A percentile compares a stretch with the other conserved stretches of the same genome.
Evolutionary conservation across 495 filamentous ascomycete species (phyloP).

Genomic region (Aspergillus heteromorphus): DNA sequence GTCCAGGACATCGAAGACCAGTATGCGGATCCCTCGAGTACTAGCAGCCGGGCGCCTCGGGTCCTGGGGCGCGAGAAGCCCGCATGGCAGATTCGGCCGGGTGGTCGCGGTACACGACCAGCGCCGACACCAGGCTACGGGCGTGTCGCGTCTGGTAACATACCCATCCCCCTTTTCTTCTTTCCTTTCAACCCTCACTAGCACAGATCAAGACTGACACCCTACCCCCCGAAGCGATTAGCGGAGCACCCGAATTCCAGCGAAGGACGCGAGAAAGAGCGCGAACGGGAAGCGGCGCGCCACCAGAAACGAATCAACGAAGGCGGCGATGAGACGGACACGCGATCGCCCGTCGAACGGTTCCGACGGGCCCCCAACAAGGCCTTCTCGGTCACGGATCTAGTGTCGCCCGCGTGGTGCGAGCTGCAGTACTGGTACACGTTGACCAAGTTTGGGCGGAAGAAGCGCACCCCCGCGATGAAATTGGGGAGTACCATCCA

Average conservation of each 20-base stretch:
- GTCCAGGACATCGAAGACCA: constrained; percentile 37
- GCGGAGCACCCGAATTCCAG: constrained; percentile 50
- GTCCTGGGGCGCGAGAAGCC: constrained; percentile 37
- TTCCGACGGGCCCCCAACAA: constrained; percentile 75
- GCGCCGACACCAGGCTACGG: constrained; percentile 27
- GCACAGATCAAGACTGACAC: constrained; percentile 38
- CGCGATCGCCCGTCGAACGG: constrained; percentile 60
- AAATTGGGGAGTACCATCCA: constrained; percentile 72
- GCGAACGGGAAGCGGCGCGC: constrained; percentile 9
- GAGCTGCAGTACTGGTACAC: constrained; percentile 91
- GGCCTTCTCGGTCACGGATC: constrained; percentile 82
- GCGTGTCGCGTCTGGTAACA: constrained; percentile 30
- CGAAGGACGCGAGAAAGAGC: constrained; percentile 38
- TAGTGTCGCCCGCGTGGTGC: constrained; percentile 89
- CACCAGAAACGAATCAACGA: constrained; percentile 9
- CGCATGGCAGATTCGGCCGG: constrained; percentile 27
- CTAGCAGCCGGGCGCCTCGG: constrained; percentile 33
- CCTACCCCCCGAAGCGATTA: constrained; percentile 55
- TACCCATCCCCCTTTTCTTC: background rate
- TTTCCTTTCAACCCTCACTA: constrained; percentile 4
- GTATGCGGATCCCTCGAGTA: constrained; percentile 21
- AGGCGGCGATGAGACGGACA: constrained; percentile 23
- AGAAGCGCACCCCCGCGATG: constrained; percentile 74
- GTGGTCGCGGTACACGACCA: constrained; percentile 13
- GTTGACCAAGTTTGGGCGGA: constrained; percentile 69